Evolutionary conservation across 2,329 filamentous ascomycete genomes (phyloP).

Genomic region (Pseudogymnoascus sp.): DNA sequence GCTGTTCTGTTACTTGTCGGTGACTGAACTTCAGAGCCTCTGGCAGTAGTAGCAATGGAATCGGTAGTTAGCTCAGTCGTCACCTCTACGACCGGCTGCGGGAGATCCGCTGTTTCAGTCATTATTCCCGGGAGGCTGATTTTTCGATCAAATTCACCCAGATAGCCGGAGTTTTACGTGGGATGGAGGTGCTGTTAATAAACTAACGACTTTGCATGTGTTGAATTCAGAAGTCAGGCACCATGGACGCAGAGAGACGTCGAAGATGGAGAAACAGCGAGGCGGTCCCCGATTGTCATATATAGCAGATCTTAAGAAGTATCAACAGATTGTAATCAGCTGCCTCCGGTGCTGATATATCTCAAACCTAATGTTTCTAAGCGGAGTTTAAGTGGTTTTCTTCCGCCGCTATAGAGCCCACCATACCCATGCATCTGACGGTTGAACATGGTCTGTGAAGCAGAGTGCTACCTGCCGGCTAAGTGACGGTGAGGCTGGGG

Average conservation of each 20-base stretch:
- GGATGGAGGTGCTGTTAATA: not conserved
- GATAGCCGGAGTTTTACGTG: not conserved
- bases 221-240: not conserved
- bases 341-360: slow-evolving; percentile 22
- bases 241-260: not conserved
- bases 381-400: slow-evolving; percentile 16
- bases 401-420: slow-evolving; percentile 6
- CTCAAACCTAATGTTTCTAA: slow-evolving; percentile 21
- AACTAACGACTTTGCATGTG: slow-evolving; percentile 1
- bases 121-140: not conserved
- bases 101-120: not conserved
- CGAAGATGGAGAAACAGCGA: not conserved
- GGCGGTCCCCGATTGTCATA: not conserved
- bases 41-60: not conserved
- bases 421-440: slow-evolving; percentile 6
- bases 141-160: not conserved
- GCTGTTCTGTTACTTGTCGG: slow-evolving; percentile 18
- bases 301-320: slow-evolving; percentile 6
- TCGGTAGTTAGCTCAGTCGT: not conserved
- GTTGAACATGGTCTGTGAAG: slow-evolving; percentile 7
- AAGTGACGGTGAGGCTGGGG: slow-evolving; percentile 7
- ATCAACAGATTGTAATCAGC: slow-evolving; percentile 19
- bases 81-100: not conserved
- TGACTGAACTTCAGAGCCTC: slow-evolving; percentile 20
- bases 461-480: slow-evolving; percentile 5